Percentiles rank a stretch among this genome's conserved stretches.
These are phyloP conservation scores for Penicillium robsamsonii DNA, from an alignment of 495 filamentous ascomycete genomes.

Conservation along the genomic window DNA sequence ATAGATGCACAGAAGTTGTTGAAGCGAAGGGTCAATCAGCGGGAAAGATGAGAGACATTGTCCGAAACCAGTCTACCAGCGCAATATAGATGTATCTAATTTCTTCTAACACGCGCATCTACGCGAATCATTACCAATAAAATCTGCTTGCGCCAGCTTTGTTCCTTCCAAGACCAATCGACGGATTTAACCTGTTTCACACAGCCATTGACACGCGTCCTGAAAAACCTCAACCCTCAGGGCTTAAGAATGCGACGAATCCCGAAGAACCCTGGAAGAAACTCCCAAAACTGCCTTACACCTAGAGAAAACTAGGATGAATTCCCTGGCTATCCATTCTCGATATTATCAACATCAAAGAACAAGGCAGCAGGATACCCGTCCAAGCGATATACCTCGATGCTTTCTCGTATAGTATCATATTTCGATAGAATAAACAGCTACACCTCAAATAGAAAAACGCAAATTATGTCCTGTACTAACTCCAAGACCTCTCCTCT, in stretches of 20 bases:
- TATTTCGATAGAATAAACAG: neutral
- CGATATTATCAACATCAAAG: neutral
- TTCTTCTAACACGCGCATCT: neutral
- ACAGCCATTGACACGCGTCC: slow-evolving; percentile 35
- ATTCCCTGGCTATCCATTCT: slow-evolving; percentile 9
- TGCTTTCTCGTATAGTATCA: neutral
- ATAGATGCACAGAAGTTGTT: neutral
- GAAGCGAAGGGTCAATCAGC: neutral
- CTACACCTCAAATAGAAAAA: slow-evolving; percentile 2
- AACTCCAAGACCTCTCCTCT: neutral
- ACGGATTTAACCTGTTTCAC: neutral
- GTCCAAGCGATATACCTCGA: neutral
- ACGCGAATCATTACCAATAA: neutral
- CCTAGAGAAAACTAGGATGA: neutral
- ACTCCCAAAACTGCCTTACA: slow-evolving; percentile 15
- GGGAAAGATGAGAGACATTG: slow-evolving; percentile 2
- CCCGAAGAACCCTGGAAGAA: neutral
- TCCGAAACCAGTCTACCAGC: neutral
- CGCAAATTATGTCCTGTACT: neutral
- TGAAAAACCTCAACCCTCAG: neutral
- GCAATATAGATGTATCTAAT: neutral
- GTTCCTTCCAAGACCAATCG: neutral
- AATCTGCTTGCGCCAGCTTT: neutral
- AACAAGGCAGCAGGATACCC: neutral
- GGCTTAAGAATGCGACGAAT: slow-evolving; percentile 17